phyloP scores from a whole-genome alignment of 2,329 filamentous ascomycete species.

The Aspergillus brunneoviolaceus region DNA sequence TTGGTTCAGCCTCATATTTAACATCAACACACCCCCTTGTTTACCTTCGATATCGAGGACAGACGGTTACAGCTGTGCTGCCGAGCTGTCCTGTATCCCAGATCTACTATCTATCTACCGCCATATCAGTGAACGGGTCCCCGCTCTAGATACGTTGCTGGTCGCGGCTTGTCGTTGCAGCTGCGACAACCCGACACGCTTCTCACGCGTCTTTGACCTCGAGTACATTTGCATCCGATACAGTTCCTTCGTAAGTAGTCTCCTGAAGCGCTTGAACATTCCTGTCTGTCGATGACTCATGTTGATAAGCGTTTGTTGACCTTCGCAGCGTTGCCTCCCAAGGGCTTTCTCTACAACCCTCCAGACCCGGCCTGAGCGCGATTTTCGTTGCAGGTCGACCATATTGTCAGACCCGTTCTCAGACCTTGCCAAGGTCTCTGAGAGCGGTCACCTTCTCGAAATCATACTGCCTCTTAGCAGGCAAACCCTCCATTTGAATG shows the following conservation, averaged over 20 bases:
- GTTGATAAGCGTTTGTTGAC: conserved; percentile 16
- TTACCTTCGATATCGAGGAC: conserved; percentile 7
- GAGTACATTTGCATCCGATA: background rate
- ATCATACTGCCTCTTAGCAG: conserved; percentile 26
- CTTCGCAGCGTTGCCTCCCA: background rate
- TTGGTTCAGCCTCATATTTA: background rate
- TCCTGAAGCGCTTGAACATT: background rate
- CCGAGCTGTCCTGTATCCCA: conserved; percentile 22
- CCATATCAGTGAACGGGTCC: conserved; percentile 26
- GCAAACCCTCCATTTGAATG: conserved; percentile 43
- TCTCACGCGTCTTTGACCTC: background rate
- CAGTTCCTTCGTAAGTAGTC: background rate
- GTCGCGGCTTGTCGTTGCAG: conserved; percentile 3
- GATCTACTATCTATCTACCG: conserved; percentile 23
- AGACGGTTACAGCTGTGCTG: conserved; percentile 25
- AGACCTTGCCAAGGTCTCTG: conserved; percentile 32
- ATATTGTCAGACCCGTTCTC: conserved; percentile 31
- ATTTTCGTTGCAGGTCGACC: conserved; percentile 6
- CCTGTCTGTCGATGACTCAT: conserved; percentile 13
- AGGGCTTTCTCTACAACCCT: conserved; percentile 4
- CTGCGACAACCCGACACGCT: background rate
- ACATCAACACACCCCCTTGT: no score
- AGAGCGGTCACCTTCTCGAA: conserved; percentile 27
- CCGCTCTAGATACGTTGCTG: conserved; percentile 27
- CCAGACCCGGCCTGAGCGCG: conserved; percentile 1